phyloP scores from a whole-genome alignment of 2,329 filamentous ascomycete genomes.

The Trematosphaeria pertusa region DNA sequence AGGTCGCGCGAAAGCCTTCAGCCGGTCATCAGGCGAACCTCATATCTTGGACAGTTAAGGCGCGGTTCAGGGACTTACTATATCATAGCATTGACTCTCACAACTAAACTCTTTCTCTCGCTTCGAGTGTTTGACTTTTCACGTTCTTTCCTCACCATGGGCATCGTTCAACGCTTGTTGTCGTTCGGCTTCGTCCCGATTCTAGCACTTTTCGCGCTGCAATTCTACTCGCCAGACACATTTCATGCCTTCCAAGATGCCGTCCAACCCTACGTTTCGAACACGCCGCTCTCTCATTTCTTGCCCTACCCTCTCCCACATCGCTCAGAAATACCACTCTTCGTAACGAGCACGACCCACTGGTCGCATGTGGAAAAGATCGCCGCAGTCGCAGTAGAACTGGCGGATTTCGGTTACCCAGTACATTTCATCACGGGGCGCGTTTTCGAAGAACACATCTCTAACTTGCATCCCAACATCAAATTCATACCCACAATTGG shows the following conservation, averaged over 20 bases:
- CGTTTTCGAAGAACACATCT: constrained; percentile 45
- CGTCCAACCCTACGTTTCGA: constrained; percentile 11
- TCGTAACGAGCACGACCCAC: constrained; percentile 26
- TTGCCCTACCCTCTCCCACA: not conserved
- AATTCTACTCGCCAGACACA: constrained; percentile 8
- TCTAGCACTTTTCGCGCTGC: constrained; percentile 12
- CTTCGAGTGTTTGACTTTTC: not conserved
- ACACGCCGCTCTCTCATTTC: constrained; percentile 4
- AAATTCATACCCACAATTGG: constrained; percentile 45
- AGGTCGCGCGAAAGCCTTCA: too few species aligned
- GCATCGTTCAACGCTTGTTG: constrained; percentile 11
- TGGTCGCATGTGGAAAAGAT: constrained; percentile 34
- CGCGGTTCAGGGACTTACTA: not conserved
- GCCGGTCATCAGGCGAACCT: not conserved
- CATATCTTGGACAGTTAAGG: not conserved
- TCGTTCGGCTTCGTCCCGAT: constrained; percentile 14
- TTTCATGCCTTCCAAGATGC: constrained; percentile 9
- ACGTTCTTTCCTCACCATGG: constrained; percentile 10
- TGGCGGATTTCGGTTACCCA: constrained; percentile 51
- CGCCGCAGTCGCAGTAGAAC: constrained; percentile 44
- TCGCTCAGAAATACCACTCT: constrained; percentile 27
- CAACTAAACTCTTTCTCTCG: not conserved
- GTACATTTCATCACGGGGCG: constrained; percentile 52
- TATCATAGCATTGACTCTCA: not conserved
- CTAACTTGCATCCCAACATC: constrained; percentile 46